Evolutionary conservation across 345 rosid species (phyloP).

Genomic region (Sonneratia caseolaris): DNA sequence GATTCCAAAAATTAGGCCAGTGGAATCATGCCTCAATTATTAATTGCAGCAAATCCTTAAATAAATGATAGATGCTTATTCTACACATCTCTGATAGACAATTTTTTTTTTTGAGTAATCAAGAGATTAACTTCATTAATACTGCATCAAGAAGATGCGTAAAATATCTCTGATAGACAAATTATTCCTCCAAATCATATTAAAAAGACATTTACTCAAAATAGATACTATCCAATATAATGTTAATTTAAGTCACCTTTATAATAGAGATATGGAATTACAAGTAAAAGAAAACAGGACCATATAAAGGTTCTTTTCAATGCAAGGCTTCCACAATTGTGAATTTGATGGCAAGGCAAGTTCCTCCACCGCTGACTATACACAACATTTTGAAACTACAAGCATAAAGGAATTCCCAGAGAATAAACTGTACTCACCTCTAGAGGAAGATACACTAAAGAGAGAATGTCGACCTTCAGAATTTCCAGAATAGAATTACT

Average conservation of each 20-base stretch:
- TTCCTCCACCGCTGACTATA: background rate
- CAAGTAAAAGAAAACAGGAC: background rate
- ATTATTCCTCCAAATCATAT: background rate
- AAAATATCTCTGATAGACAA: background rate
- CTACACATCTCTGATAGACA: background rate
- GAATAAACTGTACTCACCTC: constrained; percentile 40
- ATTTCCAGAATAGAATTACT: constrained; percentile 76
- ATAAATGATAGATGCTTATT: background rate
- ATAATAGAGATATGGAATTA: background rate
- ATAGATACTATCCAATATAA: background rate
- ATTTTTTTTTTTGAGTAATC: too few species aligned
- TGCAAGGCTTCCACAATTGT: background rate
- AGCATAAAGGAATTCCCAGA: background rate
- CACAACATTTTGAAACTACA: background rate
- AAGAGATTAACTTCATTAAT: too few species aligned
- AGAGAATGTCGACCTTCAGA: constrained; percentile 70
- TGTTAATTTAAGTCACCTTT: background rate
- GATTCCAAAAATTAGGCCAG: background rate
- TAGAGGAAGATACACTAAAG: constrained; percentile 67
- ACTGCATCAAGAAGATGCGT: too few species aligned
- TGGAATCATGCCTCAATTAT: background rate
- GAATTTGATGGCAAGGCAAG: background rate
- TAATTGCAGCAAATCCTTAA: background rate
- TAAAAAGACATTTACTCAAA: background rate
- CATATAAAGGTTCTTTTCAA: background rate